A percentile compares a stretch with the other conserved stretches of the same genome.
Evolutionary conservation across 805 yeast genomes (phyloP).

Genomic region (Kodamaea kaohsiungensis): DNA sequence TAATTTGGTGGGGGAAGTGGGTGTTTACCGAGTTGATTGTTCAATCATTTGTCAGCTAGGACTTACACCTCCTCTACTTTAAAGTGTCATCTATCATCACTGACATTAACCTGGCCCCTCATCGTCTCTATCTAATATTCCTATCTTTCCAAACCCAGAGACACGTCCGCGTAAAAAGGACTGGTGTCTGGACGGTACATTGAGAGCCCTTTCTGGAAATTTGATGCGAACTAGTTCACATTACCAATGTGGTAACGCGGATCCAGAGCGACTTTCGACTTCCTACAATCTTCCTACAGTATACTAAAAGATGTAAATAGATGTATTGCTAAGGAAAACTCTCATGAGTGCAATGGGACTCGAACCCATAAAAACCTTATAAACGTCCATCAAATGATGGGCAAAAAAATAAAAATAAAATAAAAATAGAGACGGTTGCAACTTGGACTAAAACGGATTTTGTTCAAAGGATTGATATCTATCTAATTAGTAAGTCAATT

Average conservation of each 20-base stretch:
- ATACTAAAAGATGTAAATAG: neutral
- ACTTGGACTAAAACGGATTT: too few relatives aligned
- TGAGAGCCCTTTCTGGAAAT: neutral
- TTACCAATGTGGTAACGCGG: neutral
- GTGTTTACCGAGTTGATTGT: neutral
- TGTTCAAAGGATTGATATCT: too few relatives aligned
- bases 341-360: constrained; percentile 13
- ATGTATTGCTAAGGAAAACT: constrained; percentile 7
- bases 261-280: too few relatives aligned
- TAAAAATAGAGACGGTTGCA: neutral
- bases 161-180: too few relatives aligned
- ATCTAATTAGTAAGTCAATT: too few relatives aligned
- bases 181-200: too few relatives aligned
- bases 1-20: neutral
- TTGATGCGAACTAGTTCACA: neutral
- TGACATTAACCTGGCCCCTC: too few relatives aligned
- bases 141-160: neutral
- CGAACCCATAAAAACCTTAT: constrained; percentile 13
- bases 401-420: neutral
- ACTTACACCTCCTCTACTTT: neutral
- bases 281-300: neutral
- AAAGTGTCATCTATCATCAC: too few relatives aligned
- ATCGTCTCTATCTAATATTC: neutral
- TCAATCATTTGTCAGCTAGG: neutral
- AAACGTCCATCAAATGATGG: neutral